Conservation (phyloP, 192 early-diverging fungal species). For the Backusella luteola region DNA sequence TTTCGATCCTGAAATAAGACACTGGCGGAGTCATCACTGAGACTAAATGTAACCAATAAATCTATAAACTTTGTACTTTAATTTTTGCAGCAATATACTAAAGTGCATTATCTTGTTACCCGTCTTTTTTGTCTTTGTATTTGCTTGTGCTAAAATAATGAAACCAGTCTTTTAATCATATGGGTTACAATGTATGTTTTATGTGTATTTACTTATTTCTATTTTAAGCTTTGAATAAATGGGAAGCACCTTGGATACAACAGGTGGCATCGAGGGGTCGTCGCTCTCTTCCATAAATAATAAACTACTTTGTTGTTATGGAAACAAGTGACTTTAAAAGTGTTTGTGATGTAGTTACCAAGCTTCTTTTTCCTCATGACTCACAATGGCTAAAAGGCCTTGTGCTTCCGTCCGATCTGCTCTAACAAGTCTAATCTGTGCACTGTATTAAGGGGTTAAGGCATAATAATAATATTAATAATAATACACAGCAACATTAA, state of each 20-base stretch:
- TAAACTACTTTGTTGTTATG: constrained; percentile 1
- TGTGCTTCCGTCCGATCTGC: background rate
- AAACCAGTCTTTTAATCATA: no score
- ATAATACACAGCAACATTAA: background rate
- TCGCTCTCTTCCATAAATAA: constrained; percentile 1
- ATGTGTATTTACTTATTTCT: constrained; percentile 3
- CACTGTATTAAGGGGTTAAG: constrained; percentile 11
- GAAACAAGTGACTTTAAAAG: background rate
- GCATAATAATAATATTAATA: background rate
- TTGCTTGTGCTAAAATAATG: background rate
- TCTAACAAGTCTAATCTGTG: background rate
- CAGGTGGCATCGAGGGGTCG: constrained; percentile 6
- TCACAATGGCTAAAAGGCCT: constrained; percentile 3
- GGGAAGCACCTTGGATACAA: constrained; percentile 5
- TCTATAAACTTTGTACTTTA: background rate
- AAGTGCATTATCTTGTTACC: constrained; percentile 7
- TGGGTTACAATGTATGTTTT: no score
- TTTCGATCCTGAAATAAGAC: constrained; percentile 1
- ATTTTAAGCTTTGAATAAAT: constrained; percentile 5
- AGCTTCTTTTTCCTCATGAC: constrained; percentile 3
- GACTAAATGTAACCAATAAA: constrained; percentile 4
- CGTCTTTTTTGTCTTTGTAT: background rate
- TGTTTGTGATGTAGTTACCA: constrained; percentile 6
- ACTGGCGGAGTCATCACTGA: background rate
- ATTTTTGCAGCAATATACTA: background rate